Evolutionary conservation across 495 filamentous ascomycete species (phyloP), one percentile per base, ranked within the genome.

Genomic region (Schizothecium vesticola): DNA sequence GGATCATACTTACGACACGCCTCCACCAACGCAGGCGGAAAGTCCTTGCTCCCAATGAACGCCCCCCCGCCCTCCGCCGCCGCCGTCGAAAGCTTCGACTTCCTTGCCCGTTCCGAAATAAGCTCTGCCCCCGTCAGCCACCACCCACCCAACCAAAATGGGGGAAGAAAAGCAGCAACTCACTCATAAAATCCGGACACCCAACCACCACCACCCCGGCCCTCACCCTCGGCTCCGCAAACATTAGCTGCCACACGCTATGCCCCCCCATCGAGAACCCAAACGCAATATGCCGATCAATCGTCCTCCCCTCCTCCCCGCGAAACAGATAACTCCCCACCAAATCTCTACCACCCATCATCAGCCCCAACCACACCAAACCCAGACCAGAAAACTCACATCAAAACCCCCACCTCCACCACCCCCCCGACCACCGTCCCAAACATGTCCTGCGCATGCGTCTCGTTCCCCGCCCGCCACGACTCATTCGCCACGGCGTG

Each of bases 391-490:
- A 12, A 66, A 43, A 76, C 73, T 59, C 33, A 76, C 74, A 77
- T 16, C 66, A 77, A 55, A 23, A 71, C 66, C 62, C 86, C 89
- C 12, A 89, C 87, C 76, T 98, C 95, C 21, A 82, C 76, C 16
- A 92, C 89, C 9, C 91, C 93, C 59, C 92, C 93, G 63, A 76
- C 78, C 69, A 79, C 75, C 59, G 70, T 76, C 29, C 72, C 86
- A 75, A 94, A 94, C 91, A 96, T 94, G 74, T 97, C 93, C 72
- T 89, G 87, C 23, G 92, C 94, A 83, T 99, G 95, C 8, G 84
- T 87, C 29, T 84, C 80, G 73, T 99, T 98, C 23, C 92, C 92
- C 31, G 87, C 76, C 64, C 85, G 84, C 94, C 94, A 97, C 7
- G 88, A 83, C 72, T 89, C 83, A 74, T 97, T 97, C 25, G 86